phyloP scores from a whole-genome alignment of 2,329 filamentous ascomycete genomes.

The Penicillium oxalicum region DNA sequence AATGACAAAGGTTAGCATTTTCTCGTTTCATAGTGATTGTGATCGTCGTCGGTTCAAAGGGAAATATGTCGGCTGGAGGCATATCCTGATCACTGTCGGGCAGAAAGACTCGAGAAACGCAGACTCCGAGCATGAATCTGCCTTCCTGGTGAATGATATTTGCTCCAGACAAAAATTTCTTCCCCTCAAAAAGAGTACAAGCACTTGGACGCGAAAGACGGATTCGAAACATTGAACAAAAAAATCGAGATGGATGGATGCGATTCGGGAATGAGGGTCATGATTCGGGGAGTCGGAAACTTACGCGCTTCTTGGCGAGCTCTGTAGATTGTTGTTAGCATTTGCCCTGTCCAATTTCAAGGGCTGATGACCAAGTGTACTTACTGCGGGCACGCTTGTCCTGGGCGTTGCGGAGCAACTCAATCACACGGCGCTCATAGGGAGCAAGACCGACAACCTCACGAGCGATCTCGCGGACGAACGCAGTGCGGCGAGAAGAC shows the following conservation, averaged over 20 bases:
- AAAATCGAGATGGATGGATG: no score
- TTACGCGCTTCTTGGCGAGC: slow-evolving; percentile 97
- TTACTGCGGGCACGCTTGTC: slow-evolving; percentile 88
- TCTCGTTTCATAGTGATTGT: background rate
- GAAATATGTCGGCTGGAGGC: no score
- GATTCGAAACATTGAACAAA: no score
- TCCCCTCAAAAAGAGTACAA: no score
- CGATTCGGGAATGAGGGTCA: no score
- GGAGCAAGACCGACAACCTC: slow-evolving; percentile 93
- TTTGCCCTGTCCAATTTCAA: background rate
- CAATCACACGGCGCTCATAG: slow-evolving; percentile 98
- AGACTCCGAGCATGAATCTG: no score
- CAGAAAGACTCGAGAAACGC: no score
- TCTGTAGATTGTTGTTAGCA: slow-evolving; percentile 33
- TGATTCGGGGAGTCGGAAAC: slow-evolving; percentile 32
- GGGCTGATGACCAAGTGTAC: background rate
- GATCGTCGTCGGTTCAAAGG: no score
- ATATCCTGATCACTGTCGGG: no score
- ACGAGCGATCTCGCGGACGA: slow-evolving; percentile 96
- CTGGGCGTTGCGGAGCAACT: slow-evolving; percentile 97
- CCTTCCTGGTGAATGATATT: no score
- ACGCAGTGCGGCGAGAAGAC: slow-evolving; percentile 92
- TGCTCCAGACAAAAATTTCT: no score
- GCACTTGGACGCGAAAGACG: no score
- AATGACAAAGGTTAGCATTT: slow-evolving; percentile 14